Base-by-base conservation (phyloP, 2,329 filamentous ascomycete species). In the Trichoderma koningii region DNA sequence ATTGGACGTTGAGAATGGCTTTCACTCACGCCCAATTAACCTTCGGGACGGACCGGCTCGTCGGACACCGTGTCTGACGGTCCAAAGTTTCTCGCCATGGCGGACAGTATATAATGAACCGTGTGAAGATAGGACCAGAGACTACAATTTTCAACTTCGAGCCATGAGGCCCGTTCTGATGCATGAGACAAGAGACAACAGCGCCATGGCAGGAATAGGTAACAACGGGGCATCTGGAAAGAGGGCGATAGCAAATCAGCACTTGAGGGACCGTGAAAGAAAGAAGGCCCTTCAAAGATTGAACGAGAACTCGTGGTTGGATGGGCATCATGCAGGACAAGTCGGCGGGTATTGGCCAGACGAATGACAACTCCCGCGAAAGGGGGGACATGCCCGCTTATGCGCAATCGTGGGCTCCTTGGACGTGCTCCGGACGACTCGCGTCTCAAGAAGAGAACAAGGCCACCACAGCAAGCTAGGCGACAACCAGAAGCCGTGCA, bases 31-130 rank as follows among this genome's bases (percentile, higher is more conserved):
- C 9, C 48, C 28, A 21, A 10, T 53, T 52, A 62, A 38, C 47
- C 48, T 62, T 53, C 57, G 48, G 59, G 59, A 62, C 48, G 59
- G 48, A 62, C 59, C 59, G 59, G 59, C 59, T 62, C 59, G 59
- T 53, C 50, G 19, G 38, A 38, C 26, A 53, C 59, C 48, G 48
- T 53, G 53, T 52, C 44, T 19, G 38, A 53, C 59, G 48, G 50
- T 63, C 7, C 23, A 53, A 45, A 53, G 50, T n/a, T 63, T 63
- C 41, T 55, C 7, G 7, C 15, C 34, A 21, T 52, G 23, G 52
- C 59, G 53, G 59, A 38, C 34, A 14, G 34, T 14, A 10, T 34
- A 7, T 52, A 52, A 44, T 21, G 34, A 42, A 61, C 45, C 17
- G 57, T 42, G 38, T n/a, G 34, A 21, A 23, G 14, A 38, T 10